Percentiles rank a stretch among this genome's conserved stretches.
Conservation (phyloP, 1,284 basidiomycete species). For the Ceratobasidium sp. region DNA sequence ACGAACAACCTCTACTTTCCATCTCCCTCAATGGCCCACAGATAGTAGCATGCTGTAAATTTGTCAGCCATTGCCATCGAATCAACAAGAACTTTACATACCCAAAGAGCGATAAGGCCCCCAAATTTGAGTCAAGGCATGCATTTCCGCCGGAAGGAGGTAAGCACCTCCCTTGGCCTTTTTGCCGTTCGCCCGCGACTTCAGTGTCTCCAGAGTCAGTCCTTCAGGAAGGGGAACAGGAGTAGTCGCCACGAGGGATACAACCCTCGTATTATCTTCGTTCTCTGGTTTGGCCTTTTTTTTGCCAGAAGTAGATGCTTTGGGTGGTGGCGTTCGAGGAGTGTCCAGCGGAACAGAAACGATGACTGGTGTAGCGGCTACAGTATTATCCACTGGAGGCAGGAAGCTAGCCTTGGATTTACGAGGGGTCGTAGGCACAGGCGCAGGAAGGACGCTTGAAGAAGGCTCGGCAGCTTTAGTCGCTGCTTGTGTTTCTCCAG, state of each 20-base stretch:
- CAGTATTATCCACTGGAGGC: conserved; percentile 25
- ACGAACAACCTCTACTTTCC: too few relatives aligned
- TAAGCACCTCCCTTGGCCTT: conserved; percentile 79
- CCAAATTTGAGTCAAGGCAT: conserved; percentile 78
- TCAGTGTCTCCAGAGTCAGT: conserved; percentile 68
- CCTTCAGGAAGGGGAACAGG: conserved; percentile 67
- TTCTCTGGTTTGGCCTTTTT: conserved; percentile 48
- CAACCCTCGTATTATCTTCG: conserved; percentile 42
- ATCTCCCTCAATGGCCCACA: conserved; percentile 42
- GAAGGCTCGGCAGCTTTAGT: neutral
- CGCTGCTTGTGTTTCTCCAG: conserved; percentile 47
- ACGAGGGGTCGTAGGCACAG: conserved; percentile 28
- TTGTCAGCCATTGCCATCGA: neutral
- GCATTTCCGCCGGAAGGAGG: conserved; percentile 85
- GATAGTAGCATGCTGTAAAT: conserved; percentile 22
- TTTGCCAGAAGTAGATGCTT: conserved; percentile 63
- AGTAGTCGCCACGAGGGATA: conserved; percentile 49
- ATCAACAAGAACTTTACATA: conserved; percentile 52
- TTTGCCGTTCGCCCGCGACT: conserved; percentile 76
- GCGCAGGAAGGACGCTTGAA: conserved; percentile 43
- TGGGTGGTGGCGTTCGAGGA: conserved; percentile 63
- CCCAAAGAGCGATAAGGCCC: conserved; percentile 82
- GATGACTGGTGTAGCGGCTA: conserved; percentile 27
- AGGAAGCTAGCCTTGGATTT: neutral
- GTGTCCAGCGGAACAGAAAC: conserved; percentile 50